phyloP scores from a whole-genome alignment of 495 filamentous ascomycete species.

The Aspergillus sparsus region DNA sequence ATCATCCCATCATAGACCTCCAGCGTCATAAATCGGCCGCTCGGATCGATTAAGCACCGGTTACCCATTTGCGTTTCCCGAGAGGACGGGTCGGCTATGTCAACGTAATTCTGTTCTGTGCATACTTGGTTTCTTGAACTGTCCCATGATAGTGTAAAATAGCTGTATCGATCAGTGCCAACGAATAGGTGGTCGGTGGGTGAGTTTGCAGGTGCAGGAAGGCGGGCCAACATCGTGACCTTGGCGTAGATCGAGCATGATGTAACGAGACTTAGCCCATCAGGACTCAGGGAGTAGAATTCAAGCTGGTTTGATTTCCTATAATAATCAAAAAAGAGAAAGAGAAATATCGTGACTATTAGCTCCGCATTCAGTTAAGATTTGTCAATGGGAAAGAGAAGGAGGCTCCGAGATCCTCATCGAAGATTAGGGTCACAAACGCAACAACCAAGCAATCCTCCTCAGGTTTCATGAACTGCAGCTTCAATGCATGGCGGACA shows the following conservation, averaged over 20 bases:
- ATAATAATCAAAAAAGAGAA: background rate
- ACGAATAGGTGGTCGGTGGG: slow-evolving; percentile 87
- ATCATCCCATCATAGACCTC: slow-evolving; percentile 89
- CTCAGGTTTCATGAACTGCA: slow-evolving; percentile 69
- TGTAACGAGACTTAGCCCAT: slow-evolving; percentile 61
- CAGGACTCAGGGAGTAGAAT: slow-evolving; percentile 64
- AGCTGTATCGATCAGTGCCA: slow-evolving; percentile 83
- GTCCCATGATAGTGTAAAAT: slow-evolving; percentile 90
- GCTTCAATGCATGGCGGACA: slow-evolving; percentile 81
- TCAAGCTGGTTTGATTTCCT: slow-evolving; percentile 94
- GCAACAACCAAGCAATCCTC: slow-evolving; percentile 84
- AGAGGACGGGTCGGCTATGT: slow-evolving; percentile 76
- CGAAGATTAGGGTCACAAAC: slow-evolving; percentile 53
- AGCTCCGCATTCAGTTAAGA: slow-evolving; percentile 9
- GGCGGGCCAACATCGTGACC: slow-evolving; percentile 79
- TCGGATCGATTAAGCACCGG: slow-evolving; percentile 80
- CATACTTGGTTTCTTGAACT: slow-evolving; percentile 56
- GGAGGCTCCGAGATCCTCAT: background rate
- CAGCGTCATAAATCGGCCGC: slow-evolving; percentile 75
- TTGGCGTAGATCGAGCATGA: slow-evolving; percentile 76
- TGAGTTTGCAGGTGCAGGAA: slow-evolving; percentile 69
- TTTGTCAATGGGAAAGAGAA: background rate
- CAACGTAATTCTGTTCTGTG: slow-evolving; percentile 69
- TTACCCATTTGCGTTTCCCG: slow-evolving; percentile 75
- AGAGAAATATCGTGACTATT: slow-evolving; percentile 9